A percentile compares a stretch with the other conserved stretches of the same genome.
Conservation (phyloP, 1,284 basidiomycete genomes). For the Malassezia sympodialis region DNA sequence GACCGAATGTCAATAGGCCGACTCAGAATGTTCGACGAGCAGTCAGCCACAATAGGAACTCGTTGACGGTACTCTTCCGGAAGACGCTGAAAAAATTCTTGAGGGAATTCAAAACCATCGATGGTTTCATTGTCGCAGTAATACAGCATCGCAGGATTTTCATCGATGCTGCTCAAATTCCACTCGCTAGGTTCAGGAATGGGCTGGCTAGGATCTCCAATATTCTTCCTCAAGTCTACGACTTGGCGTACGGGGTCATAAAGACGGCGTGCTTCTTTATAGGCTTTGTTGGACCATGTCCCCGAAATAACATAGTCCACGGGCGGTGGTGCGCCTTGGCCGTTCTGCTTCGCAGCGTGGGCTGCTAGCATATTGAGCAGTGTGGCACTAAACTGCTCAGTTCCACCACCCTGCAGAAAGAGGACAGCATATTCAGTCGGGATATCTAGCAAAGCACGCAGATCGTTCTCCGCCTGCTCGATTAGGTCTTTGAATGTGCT, state of each 20-base stretch:
- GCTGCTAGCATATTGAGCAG: slow-evolving; percentile 42
- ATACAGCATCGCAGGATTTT: slow-evolving; percentile 76
- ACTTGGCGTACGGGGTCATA: slow-evolving; percentile 31
- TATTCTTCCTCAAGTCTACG: slow-evolving; percentile 27
- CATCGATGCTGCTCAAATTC: slow-evolving; percentile 57
- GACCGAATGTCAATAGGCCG: slow-evolving; percentile 72
- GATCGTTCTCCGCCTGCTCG: slow-evolving; percentile 37
- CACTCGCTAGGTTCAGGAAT: slow-evolving; percentile 67
- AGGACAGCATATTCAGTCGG: slow-evolving; percentile 40
- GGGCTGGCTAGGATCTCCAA: slow-evolving; percentile 45
- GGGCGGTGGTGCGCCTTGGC: slow-evolving; percentile 22
- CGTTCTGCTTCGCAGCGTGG: slow-evolving; percentile 30
- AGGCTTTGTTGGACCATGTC: slow-evolving; percentile 40
- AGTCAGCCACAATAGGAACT: slow-evolving; percentile 82
- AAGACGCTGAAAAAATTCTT: slow-evolving; percentile 62
- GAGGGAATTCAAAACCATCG: slow-evolving; percentile 82
- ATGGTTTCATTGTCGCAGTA: slow-evolving; percentile 99
- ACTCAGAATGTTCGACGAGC: slow-evolving; percentile 94
- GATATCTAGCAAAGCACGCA: slow-evolving; percentile 33
- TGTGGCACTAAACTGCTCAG: slow-evolving; percentile 44
- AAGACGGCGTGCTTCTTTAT: slow-evolving; percentile 38
- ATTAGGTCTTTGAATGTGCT: slow-evolving; percentile 39
- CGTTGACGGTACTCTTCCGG: slow-evolving; percentile 52
- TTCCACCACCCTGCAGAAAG: slow-evolving; percentile 44
- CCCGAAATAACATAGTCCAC: slow-evolving; percentile 46